Conservation (phyloP, 768 basidiomycete genomes). For the Rhodotorula babjevae region DNA sequence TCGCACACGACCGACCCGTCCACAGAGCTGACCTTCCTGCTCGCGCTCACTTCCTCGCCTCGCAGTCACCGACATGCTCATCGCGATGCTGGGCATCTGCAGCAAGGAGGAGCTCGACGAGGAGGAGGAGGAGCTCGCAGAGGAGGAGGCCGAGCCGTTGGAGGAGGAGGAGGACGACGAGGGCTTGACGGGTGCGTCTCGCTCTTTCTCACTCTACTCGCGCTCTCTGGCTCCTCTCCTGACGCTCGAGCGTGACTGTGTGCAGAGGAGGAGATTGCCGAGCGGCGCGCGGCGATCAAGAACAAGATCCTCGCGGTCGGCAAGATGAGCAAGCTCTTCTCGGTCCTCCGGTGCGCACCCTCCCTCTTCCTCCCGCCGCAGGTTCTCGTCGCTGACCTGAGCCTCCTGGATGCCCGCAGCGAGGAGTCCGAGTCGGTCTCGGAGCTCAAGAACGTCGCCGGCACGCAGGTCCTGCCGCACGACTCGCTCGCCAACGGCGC, state of each 20-base stretch:
- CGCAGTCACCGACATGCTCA: conserved; percentile 95
- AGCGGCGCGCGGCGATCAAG: conserved; percentile 87
- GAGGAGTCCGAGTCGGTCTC: conserved; percentile 98
- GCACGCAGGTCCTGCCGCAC: conserved; percentile 69
- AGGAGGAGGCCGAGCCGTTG: conserved; percentile 26
- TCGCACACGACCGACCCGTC: neutral
- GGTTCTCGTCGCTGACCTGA: too few species aligned
- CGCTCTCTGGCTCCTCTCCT: neutral
- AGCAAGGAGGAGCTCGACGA: conserved; percentile 95
- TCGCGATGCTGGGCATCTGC: conserved; percentile 91
- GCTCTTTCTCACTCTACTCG: neutral
- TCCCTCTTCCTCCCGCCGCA: neutral
- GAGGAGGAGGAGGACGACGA: conserved; percentile 30
- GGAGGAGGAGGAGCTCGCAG: conserved; percentile 56
- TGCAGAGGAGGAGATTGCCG: conserved; percentile 48
- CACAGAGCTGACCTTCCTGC: too few species aligned
- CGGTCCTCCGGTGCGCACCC: conserved; percentile 73
- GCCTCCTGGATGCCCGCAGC: conserved; percentile 49
- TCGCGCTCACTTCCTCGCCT: neutral
- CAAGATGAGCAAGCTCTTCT: conserved; percentile 91
- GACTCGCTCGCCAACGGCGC: conserved; percentile 79
- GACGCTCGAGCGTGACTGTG: neutral
- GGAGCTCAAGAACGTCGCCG: conserved; percentile 86
- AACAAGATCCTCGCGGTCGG: conserved; percentile 98
- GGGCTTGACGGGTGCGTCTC: conserved; percentile 21